Evolutionary conservation across 805 yeast genomes (phyloP).

Genomic region (Pichia membranifaciens): DNA sequence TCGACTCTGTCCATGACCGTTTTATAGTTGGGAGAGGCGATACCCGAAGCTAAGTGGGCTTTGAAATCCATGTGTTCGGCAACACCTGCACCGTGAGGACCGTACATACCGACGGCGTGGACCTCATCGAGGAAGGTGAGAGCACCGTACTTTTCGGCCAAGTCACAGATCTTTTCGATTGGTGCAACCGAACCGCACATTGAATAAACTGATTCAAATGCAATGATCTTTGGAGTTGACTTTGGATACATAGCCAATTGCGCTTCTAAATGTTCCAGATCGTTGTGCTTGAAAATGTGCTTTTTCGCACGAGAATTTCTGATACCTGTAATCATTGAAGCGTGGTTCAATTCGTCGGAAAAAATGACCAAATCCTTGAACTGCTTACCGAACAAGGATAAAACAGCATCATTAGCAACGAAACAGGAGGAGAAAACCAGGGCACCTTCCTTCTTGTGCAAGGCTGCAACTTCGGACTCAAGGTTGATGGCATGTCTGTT

Average conservation of each 20-base stretch:
- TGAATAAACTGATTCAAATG: conserved; percentile 94
- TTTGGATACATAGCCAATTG: conserved; percentile 75
- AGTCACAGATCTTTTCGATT: conserved; percentile 83
- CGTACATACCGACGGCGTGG: conserved; percentile 98
- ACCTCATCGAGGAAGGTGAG: conserved; percentile 96
- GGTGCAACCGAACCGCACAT: conserved; percentile 99
- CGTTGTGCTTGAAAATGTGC: conserved; percentile 88
- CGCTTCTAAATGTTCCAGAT: conserved; percentile 75
- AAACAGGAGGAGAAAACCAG: conserved; percentile 92
- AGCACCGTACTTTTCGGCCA: conserved; percentile 97
- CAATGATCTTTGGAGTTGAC: conserved; percentile 89
- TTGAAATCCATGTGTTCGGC: conserved; percentile 94
- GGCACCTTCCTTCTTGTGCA: conserved; percentile 93
- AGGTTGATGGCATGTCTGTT: conserved; percentile 81
- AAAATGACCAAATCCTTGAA: conserved; percentile 86
- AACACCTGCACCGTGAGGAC: conserved; percentile 99
- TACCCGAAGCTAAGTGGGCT: conserved; percentile 65
- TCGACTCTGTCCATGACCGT: conserved; percentile 87
- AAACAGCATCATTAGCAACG: conserved; percentile 94
- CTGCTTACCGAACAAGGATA: conserved; percentile 85
- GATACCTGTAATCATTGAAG: conserved; percentile 96
- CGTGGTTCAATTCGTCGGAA: conserved; percentile 91
- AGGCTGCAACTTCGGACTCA: conserved; percentile 80
- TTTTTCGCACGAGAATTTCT: conserved; percentile 83
- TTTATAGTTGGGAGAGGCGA: conserved; percentile 42